Evolutionary conservation across 306 rosid genomes (phyloP), one percentile per base, ranked within the genome.

Genomic region (Cicer yamashitae): DNA sequence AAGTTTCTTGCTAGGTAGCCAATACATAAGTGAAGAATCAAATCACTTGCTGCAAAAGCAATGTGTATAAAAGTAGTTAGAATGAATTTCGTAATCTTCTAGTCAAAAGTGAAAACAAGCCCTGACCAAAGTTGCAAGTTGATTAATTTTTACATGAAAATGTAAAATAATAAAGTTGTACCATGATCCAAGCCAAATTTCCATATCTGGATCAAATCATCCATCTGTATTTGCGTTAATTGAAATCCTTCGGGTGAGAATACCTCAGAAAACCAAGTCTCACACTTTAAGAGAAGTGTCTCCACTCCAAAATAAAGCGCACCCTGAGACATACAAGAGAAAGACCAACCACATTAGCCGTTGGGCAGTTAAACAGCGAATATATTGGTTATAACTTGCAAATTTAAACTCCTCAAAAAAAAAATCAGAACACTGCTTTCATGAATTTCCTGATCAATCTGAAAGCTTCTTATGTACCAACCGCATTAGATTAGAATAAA

Each of bases 221-320:
- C 93, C 78, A 87, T 39, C 64, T 81, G 82, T 73, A 92, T 70
- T 53, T 73, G 81, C 7, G 79, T 58, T 39, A 82, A 56, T 67
- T 10, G 85, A 70, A 53, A 67, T 65, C 47, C 80, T 30, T 74
- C 59, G 8, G 82, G 76, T 8, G 88, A 81, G 52, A 77, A 78
- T 17, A 68, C 87, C 79, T 84, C 82, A 73, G 82, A 81, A 83
- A 92, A 75, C 97, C 96, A 92, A 18, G 76, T 76, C 77, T 77
- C 85, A 77, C 96, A 92, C 82, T 77, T 85, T 22, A 65, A 77
- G 62, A 92, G 78, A 74, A 92, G 91, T 53, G 78, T 63, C 72
- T 87, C 90, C 59, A 92, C 92, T 67, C 97, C 93, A 86, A 92
- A 92, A 87, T 87, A 92, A 72, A 92, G 89, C 0, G 97, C 90